Base-by-base conservation (phyloP, 78 protist genomes). In the Dictyostelium intermedium region DNA sequence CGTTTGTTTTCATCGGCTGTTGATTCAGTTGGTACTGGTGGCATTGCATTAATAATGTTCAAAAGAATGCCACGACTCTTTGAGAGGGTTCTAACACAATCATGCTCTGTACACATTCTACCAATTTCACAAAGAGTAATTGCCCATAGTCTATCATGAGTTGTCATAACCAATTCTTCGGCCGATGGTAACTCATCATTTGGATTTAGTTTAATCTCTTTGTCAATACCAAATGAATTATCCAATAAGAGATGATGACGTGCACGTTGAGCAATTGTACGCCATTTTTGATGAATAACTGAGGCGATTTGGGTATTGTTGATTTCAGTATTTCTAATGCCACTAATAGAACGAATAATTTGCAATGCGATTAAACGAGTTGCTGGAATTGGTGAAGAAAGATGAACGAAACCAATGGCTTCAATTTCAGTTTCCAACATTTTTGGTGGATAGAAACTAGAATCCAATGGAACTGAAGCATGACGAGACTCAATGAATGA, bases 341-440 rank as follows among this genome's bases (percentile, higher is more conserved):
- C 93, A 63, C 73, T 43, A 18, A 87, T 79, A 0, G 85, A 78
- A 43, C 93, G 76, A 43, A 87, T 63, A 27, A 87, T 60, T 16
- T 76, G 85, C 1, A 87, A 23, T 0, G 85, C 37, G 9, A 87
- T 79, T 23, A 87, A 56, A 60, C 93, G 76, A 10, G 80, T 87
- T 16, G 81, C 63, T 1, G 93, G 93, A 45, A 77, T 79, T 20
- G 93, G 93, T 7, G 39, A 25, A 2, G 73, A 34, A 13, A 87
- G n/a, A 78, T 87, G 93, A 10, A 87, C 93, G 4, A 87, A 41
- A 41, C 93, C 93, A 11, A 87, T 78, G 0, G 85, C 93, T 32
- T 87, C 93, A 79, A 87, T 87, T 69, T 87, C 93, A 18, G 93
- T 87, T 50, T 87, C 86, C 56, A 87, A 45, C 93, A 87, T 76